Evolutionary conservation across 1,139 yeast genomes (phyloP).

Genomic region (Scheffersomyces lignicola): DNA sequence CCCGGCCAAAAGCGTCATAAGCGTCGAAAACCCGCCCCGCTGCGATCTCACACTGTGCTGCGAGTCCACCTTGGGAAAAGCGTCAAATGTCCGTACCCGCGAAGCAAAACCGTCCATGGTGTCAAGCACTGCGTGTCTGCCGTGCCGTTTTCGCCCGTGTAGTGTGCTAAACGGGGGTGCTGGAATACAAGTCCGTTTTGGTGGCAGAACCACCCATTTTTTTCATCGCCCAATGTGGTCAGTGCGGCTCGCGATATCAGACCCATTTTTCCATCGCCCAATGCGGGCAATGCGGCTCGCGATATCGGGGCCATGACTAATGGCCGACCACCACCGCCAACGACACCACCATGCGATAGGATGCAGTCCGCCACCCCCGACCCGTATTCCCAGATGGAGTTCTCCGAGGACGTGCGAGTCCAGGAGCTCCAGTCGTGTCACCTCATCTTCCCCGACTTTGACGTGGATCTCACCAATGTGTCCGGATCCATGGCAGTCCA

Average conservation of each 20-base stretch:
- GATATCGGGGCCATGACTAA: too few species aligned
- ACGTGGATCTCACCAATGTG: constrained; percentile 15
- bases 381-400: constrained; percentile 8
- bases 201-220: constrained; percentile 2
- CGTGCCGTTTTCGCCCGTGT: too few species aligned
- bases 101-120: constrained; percentile 42
- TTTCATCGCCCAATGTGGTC: constrained; percentile 1
- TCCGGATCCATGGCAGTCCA: constrained; percentile 30
- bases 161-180: constrained; percentile 1
- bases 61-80: constrained; percentile 84
- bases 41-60: constrained; percentile 72
- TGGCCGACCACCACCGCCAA: too few species aligned
- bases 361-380: background rate
- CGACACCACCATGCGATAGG: constrained; percentile 1
- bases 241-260: too few species aligned
- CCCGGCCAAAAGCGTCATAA: constrained; percentile 59
- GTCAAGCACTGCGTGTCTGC: too few species aligned
- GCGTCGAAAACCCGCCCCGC: constrained; percentile 77
- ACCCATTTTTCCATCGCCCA: background rate
- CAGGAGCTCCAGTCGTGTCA: constrained; percentile 50
- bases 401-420: constrained; percentile 22
- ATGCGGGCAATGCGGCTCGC: constrained; percentile 2
- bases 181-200: constrained; percentile 2
- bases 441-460: constrained; percentile 52
- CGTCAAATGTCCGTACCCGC: constrained; percentile 71